Evolutionary conservation across 768 basidiomycete genomes (phyloP), one percentile per base, ranked within the genome.

Genomic region (Agaricus sinodeliciosus): DNA sequence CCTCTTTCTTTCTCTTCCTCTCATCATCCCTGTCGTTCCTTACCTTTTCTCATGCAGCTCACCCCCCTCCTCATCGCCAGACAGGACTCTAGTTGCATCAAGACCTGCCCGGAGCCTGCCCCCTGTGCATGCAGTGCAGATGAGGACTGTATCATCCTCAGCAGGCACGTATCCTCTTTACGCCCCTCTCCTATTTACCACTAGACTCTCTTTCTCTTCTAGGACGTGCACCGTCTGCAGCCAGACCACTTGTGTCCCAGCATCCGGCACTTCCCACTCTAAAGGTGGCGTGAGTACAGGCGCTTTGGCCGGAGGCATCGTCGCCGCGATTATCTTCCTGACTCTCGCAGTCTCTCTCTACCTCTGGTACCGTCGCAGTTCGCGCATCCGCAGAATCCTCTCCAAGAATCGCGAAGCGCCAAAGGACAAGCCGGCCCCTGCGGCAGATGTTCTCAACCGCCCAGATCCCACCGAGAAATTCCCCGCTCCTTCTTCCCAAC

Each of bases 381-480:
- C 65, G 41, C 77, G 76, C 49, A 64, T 75, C 13, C 72, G 72
- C 56, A 71, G 65, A 41, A 64, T 67, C 15, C 50, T 63, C 19
- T 62, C 69, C 15, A 58, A 61, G 18, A 62, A 54, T 13, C 63
- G 59, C 28, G 79, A 81, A 54, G 60, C 69, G 51, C 77, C 77
- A 58, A 65, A 69, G 47, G 88, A 91, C 60, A 67, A 80, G 16
- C 88, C 87, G 35, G 89, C 87, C 1, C 70, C 85, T 18, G 88
- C 90, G 16, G 84, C 79, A 59, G 80, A 82, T 9, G 90, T 91
- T 31, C 82, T 91, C 55, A 87, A 82, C 64, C 75, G 89, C 39
- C 87, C 88, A n/a, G 86, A 91, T 66, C 89, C 89, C 27, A 83
- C 69, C 48, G 87, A 87, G 70, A 88, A 87, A 63, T 65, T 74